Percentiles rank a stretch among this genome's conserved stretches.
Conservation (phyloP, 768 basidiomycete species). For the Tylopilus felleus region DNA sequence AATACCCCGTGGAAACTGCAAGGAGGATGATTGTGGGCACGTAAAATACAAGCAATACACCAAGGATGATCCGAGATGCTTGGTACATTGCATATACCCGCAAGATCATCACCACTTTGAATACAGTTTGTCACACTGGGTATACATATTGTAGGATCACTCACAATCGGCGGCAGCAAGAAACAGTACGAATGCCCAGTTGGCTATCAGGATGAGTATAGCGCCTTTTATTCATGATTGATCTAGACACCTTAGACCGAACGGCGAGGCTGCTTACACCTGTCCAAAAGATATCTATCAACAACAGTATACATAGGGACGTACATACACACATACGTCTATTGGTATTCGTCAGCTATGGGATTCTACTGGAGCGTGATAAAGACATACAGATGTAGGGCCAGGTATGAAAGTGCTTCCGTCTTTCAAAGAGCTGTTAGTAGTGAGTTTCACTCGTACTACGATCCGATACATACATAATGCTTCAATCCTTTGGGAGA, state of each 20-base stretch:
- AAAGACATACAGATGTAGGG: background rate
- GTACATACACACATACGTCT: background rate
- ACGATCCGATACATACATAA: conserved; percentile 5
- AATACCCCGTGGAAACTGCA: background rate
- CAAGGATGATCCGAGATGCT: background rate
- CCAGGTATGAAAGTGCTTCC: conserved; percentile 19
- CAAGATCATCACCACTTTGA: background rate
- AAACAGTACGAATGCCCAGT: background rate
- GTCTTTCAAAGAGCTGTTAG: conserved; percentile 10
- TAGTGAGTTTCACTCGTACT: background rate
- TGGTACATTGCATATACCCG: background rate
- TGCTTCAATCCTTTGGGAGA: background rate
- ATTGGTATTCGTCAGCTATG: background rate
- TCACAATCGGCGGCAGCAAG: conserved; percentile 1
- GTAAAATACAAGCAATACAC: background rate
- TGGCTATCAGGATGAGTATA: background rate
- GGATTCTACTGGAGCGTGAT: background rate
- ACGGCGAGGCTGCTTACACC: background rate
- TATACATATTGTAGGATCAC: background rate
- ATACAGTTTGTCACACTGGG: background rate
- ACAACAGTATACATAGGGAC: background rate
- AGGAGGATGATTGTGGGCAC: background rate
- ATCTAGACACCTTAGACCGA: background rate
- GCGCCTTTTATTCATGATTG: background rate
- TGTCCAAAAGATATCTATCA: background rate